Percentiles rank a stretch among this genome's conserved stretches.
Conservation (phyloP, 2,329 filamentous ascomycete species). For the Microascus cirrosus region DNA sequence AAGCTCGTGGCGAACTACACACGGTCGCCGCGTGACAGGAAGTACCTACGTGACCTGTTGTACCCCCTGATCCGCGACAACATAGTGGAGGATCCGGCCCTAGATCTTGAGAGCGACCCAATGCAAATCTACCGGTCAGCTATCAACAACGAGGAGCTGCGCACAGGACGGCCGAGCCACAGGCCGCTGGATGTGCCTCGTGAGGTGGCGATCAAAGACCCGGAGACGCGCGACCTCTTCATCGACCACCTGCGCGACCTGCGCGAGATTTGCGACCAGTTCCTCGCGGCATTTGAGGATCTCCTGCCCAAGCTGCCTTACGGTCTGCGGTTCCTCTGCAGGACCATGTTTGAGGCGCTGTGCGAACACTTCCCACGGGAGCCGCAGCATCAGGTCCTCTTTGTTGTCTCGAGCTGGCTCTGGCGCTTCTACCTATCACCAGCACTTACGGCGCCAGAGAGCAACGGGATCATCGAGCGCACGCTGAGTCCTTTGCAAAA, state of each 20-base stretch:
- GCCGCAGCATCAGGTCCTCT: conserved; percentile 63
- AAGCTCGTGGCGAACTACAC: conserved; percentile 81
- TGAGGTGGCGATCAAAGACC: conserved; percentile 91
- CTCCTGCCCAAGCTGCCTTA: conserved; percentile 83
- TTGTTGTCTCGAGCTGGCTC: conserved; percentile 80
- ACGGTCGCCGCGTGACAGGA: conserved; percentile 81
- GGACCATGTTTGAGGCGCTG: conserved; percentile 74
- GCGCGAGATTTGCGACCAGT: conserved; percentile 87
- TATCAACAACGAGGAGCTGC: conserved; percentile 94
- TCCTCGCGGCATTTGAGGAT: conserved; percentile 73
- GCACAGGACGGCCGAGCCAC: conserved; percentile 74
- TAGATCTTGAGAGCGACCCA: conserved; percentile 93
- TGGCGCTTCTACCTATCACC: conserved; percentile 93
- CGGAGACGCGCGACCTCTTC: conserved; percentile 83
- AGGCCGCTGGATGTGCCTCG: conserved; percentile 76
- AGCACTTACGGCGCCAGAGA: conserved; percentile 79
- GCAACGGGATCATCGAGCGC: conserved; percentile 85
- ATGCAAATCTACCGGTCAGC: conserved; percentile 93
- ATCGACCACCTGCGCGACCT: conserved; percentile 91
- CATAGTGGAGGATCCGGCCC: conserved; percentile 79
- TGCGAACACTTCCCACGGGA: conserved; percentile 70
- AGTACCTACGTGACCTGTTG: conserved; percentile 79
- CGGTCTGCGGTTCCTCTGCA: conserved; percentile 76
- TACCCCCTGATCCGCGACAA: conserved; percentile 81
- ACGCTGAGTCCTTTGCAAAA: conserved; percentile 84